Evolutionary conservation across 208 protist species (phyloP).

Genomic region (Trypanosomatidae sp.): DNA sequence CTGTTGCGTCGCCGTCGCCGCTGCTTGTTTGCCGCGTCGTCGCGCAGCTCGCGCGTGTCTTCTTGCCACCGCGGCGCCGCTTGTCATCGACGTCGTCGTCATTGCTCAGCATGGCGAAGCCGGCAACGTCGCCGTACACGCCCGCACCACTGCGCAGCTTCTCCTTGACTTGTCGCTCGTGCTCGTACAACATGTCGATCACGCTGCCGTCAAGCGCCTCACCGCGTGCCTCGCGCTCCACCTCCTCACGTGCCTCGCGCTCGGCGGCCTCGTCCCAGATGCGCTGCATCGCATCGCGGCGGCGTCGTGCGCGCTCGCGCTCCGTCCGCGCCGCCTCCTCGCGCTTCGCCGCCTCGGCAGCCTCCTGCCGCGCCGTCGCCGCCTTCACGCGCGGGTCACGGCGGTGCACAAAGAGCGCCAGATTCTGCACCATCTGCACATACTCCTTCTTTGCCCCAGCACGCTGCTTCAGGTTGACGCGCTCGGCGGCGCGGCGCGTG

Average conservation of each 20-base stretch:
- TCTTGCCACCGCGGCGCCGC: neutral
- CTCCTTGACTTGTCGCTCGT: constrained; percentile 53
- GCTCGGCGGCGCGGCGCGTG: constrained; percentile 64
- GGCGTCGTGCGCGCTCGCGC: constrained; percentile 26
- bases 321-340: constrained; percentile 41
- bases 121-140: constrained; percentile 17
- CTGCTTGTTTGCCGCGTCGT: too few relatives aligned
- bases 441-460: constrained; percentile 75
- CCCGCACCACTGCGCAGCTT: constrained; percentile 28
- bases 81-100: constrained; percentile 12
- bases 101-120: constrained; percentile 62
- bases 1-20: too few relatives aligned
- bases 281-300: constrained; percentile 63
- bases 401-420: constrained; percentile 72
- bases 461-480: constrained; percentile 80
- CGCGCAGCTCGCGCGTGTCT: too few relatives aligned
- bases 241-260: constrained; percentile 60
- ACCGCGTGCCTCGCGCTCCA: constrained; percentile 43
- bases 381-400: constrained; percentile 75
- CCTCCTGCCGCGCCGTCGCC: constrained; percentile 33
- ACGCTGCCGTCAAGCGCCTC: constrained; percentile 61
- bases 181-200: constrained; percentile 79
- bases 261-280: constrained; percentile 75
- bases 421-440: constrained; percentile 56
- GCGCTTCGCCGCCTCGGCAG: constrained; percentile 39